Evolutionary conservation across 176 grass and related monocot species (phyloP), one percentile per base, ranked within the genome.

Genomic region (Bothriochloa decipiens): DNA sequence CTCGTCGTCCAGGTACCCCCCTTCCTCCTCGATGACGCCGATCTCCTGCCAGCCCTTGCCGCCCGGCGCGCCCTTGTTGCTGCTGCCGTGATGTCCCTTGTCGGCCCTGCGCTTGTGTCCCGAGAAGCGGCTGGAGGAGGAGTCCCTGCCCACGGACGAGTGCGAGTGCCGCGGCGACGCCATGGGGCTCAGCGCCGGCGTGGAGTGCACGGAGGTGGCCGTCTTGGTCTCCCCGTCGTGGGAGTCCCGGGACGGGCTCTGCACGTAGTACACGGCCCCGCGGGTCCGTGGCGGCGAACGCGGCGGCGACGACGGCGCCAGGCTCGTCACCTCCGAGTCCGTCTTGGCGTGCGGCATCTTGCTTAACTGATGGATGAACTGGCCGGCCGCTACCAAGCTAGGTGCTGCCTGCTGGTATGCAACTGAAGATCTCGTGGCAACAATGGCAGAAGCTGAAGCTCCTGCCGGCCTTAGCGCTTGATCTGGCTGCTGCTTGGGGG

Each of bases 241-340:
- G 3, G 96, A 98, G 74, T 98, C 92, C n/a, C 94, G 85, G 1
- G 95, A 98, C 1, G 93, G 96, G 85, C 96, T 98, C 85, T 95
- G 93, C 35, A 98, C 91, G 89, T 93, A 98, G 89, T 98, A 98
- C 0, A 88, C 82, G 5, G 74, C 67, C 52, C 76, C 88, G 60
- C 64, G 66, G 61, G 60, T 78, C 62, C 81, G 92, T 11, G 87
- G 82, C 40, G 95, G 88, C 4, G 91, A 87, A 0, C 93, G 80
- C 41, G 89, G 71, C 52, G 96, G 93, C 11, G 96, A 99, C 1
- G 93, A 99, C 0, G 92, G 74, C 1, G 93, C 89, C 62, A 99
- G 86, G 88, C 96, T 99, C 5, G 96, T 99, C 47, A 92, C 96
- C 73, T 99, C 93, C 0, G 96, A 99, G 80, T 99, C 96, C 66